Evolutionary conservation across 2,329 filamentous ascomycete genomes (phyloP).

Genomic region (Stemphylium vesicarium): DNA sequence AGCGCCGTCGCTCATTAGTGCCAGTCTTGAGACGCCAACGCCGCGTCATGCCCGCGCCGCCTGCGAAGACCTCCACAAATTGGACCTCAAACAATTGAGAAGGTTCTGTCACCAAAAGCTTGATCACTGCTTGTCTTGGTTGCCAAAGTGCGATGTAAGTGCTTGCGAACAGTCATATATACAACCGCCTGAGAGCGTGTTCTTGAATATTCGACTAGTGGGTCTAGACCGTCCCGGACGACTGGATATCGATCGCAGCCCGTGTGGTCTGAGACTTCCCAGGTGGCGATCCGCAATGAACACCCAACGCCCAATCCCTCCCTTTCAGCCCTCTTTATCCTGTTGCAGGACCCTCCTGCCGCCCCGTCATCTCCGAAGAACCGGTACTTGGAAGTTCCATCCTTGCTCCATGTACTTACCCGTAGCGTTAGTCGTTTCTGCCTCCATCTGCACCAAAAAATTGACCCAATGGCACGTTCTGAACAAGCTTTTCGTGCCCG

Average conservation of each 20-base stretch:
- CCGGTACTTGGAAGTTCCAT: background rate
- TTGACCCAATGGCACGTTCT: background rate
- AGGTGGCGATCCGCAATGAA: conserved; percentile 5
- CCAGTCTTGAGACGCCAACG: background rate
- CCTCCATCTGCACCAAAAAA: background rate
- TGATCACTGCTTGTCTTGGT: background rate
- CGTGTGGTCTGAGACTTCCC: conserved; percentile 5
- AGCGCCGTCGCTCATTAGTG: background rate
- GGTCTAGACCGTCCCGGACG: background rate
- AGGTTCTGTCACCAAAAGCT: background rate
- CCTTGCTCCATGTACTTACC: background rate
- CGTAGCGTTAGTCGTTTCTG: background rate
- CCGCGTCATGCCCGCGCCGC: background rate
- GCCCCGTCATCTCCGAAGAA: conserved; percentile 4
- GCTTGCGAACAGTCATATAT: background rate
- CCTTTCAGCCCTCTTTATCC: background rate
- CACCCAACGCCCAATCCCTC: background rate
- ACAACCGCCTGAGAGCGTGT: no score
- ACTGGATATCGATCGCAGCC: conserved; percentile 2
- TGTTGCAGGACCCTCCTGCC: background rate
- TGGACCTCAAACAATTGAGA: background rate
- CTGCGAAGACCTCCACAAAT: background rate
- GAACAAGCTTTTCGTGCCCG: background rate
- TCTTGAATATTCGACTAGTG: no score
- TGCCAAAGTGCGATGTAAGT: no score